A percentile compares a stretch with the other conserved stretches of the same genome.
Conservation (phyloP, 495 filamentous ascomycete genomes). For the Haplographium delicatum region DNA sequence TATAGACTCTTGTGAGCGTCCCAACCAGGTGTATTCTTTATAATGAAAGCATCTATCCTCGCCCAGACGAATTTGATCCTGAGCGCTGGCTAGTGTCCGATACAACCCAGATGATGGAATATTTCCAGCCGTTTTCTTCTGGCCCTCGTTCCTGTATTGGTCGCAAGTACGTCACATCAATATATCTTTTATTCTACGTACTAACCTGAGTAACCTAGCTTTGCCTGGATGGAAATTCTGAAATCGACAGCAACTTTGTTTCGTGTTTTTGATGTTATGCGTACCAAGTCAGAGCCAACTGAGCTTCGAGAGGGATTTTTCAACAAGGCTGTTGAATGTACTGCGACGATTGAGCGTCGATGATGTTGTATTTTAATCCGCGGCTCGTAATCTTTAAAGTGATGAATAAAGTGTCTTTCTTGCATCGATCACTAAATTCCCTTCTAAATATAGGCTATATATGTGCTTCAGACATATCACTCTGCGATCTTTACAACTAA, state of each 20-base stretch:
- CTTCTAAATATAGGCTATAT: no score
- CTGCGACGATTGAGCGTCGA: no score
- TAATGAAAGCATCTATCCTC: conserved; percentile 3
- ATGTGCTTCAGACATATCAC: no score
- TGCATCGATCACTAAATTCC: no score
- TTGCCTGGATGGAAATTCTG: conserved; percentile 15
- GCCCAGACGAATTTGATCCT: conserved; percentile 7
- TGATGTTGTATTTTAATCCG: no score
- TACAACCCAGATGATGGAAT: not conserved
- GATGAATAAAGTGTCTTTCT: no score
- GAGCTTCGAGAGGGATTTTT: conserved; percentile 6
- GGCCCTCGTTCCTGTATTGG: conserved; percentile 14
- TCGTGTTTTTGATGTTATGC: conserved; percentile 6
- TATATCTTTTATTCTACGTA: not conserved
- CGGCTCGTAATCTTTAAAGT: no score
- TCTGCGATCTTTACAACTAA: not conserved
- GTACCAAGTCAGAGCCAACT: not conserved
- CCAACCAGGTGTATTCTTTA: conserved; percentile 1
- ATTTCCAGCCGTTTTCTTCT: conserved; percentile 5
- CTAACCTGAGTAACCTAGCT: not conserved
- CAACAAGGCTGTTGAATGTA: conserved; percentile 1
- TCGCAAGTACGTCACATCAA: not conserved
- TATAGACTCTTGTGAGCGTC: conserved; percentile 11
- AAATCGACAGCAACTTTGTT: conserved; percentile 12
- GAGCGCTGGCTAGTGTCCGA: conserved; percentile 13